These are phyloP conservation scores for Miscanthus lutarioriparius DNA, from an alignment of 176 grass and related monocot genomes.

Conservation along the genomic window DNA sequence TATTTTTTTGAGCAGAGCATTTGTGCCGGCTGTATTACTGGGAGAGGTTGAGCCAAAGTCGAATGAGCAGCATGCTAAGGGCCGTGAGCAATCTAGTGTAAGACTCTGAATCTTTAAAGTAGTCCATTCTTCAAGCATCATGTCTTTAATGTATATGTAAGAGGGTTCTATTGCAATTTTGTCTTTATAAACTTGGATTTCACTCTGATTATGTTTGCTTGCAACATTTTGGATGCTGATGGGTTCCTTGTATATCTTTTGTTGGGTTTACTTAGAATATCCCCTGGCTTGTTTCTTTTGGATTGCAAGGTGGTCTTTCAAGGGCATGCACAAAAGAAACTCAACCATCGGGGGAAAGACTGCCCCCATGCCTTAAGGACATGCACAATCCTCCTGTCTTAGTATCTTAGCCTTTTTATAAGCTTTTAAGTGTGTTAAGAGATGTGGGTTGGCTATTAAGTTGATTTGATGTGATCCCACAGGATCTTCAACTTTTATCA, in stretches of 20 bases:
- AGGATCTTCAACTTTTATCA: background rate
- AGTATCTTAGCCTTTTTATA: background rate
- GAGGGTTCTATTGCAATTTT: conserved; percentile 7
- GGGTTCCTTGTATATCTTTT: background rate
- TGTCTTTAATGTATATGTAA: background rate
- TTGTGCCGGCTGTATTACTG: conserved; percentile 95
- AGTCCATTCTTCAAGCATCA: conserved; percentile 17
- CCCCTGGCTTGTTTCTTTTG: background rate
- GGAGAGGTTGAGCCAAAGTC: conserved; percentile 86
- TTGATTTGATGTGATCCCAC: background rate
- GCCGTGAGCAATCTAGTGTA: conserved; percentile 81
- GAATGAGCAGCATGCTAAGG: conserved; percentile 76
- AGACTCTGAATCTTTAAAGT: conserved; percentile 47
- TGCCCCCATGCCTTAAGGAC: background rate
- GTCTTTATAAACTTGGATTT: conserved; percentile 16
- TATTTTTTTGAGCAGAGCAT: conserved; percentile 66
- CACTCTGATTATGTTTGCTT: conserved; percentile 27
- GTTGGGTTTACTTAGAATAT: background rate
- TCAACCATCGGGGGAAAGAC: background rate
- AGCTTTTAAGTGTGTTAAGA: background rate
- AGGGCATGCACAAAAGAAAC: background rate
- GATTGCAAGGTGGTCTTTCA: background rate
- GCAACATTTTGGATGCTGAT: conserved; percentile 24
- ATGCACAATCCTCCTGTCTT: conserved; percentile 7
- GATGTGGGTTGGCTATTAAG: background rate